Conservation (phyloP, 2,329 filamentous ascomycete genomes). For the Claviceps cyperi region DNA sequence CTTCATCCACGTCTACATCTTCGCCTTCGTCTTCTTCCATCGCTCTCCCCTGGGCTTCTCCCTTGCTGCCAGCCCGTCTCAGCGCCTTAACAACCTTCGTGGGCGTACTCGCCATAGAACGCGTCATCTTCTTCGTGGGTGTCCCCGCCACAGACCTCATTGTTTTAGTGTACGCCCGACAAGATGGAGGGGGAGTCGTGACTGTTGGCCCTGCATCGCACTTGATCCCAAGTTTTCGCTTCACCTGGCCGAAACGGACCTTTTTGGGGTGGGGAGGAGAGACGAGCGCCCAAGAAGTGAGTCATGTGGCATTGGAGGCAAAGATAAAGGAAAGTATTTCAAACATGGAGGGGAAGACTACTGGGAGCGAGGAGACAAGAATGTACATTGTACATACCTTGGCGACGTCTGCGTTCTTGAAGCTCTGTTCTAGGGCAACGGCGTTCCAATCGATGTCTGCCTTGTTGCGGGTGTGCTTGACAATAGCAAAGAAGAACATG, state of each 20-base stretch:
- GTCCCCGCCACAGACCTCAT: background rate
- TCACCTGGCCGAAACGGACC: conserved; percentile 36
- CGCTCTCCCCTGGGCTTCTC: conserved; percentile 9
- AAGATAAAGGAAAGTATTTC: too few relatives aligned
- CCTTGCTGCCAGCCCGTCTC: conserved; percentile 12
- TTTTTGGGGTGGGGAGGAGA: conserved; percentile 6
- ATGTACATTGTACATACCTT: conserved; percentile 17
- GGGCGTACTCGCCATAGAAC: conserved; percentile 7
- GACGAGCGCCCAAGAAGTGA: background rate
- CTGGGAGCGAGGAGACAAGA: background rate
- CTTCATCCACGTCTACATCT: conserved; percentile 3
- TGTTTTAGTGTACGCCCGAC: conserved; percentile 12
- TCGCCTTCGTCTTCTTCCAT: conserved; percentile 1
- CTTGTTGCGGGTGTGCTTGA: conserved; percentile 28
- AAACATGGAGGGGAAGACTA: too few relatives aligned
- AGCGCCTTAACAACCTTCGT: conserved; percentile 18
- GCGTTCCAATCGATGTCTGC: conserved; percentile 33
- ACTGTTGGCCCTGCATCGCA: conserved; percentile 10
- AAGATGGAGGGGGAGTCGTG: conserved; percentile 1
- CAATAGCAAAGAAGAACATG: conserved; percentile 29
- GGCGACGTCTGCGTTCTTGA: conserved; percentile 31
- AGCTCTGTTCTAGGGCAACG: conserved; percentile 26
- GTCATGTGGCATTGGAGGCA: background rate
- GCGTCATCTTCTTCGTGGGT: conserved; percentile 11
- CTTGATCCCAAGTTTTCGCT: conserved; percentile 28